Evolutionary conservation across 371 early-diverging fungal species (phyloP), one percentile per base, ranked within the genome.

Genomic region (Lichtheimia ornata): DNA sequence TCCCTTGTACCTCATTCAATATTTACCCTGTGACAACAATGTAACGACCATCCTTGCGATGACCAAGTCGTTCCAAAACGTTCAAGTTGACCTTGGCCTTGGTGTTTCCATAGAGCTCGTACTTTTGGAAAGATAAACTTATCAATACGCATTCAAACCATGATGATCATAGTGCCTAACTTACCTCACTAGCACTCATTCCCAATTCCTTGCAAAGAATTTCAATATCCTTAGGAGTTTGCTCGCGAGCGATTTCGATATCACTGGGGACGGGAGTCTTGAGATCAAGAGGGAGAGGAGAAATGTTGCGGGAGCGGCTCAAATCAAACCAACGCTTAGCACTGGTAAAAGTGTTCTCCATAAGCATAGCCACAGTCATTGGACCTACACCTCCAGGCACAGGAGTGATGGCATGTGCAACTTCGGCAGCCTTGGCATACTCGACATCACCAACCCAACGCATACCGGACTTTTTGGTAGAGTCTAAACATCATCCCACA

Each of bases 331-430:
- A 63, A 3, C 70, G 83, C 67, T 88, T 84, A 30, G 94, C 94
- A 50, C 90, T 86, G 42, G 81, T 63, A 0, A 90, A 76, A 0
- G 91, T 92, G 77, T 97, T 97, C 51, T 88, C 76, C 79, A 97
- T 77, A 24, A 97, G 76, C 95, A 97, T 95, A 45, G 94, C 94
- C 14, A 97, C 97, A 4, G 97, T 96, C 97, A 97, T 95, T 11
- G 97, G 97, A 0, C 97, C 97, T 9, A 96, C 96, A 59, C 96
- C 97, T 12, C 97, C 97, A 28, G 97, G 97, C 15, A 97, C 97
- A 2, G 97, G 96, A 1, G 97, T 96, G 65, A 96, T 93, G 44
- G 83, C 82, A 5, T 88, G 79, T 0, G 95, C 96, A 4, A 89
- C 86, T 50, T 83, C 44, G n/a, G 64, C 60, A 6, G 93, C 94